Evolutionary conservation across 257 asterid genomes (phyloP), one percentile per base, ranked within the genome.

Genomic region (Cruciata laevipes): DNA sequence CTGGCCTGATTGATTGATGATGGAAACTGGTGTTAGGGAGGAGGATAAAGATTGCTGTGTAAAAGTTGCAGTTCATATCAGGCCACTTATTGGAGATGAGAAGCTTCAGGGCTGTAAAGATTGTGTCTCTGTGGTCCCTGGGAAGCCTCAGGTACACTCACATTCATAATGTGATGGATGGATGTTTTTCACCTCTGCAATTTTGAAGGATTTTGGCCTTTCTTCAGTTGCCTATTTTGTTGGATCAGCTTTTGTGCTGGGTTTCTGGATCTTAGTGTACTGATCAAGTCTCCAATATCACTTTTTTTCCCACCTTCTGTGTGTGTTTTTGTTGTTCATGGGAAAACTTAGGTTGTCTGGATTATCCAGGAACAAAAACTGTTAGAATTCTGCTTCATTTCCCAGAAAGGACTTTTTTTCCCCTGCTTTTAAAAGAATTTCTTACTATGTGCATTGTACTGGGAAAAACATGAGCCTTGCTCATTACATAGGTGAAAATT

Each of bases 41-140:
- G 99, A 88, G 73, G 95, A 94, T 77, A 97, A 88, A 74, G 95
- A 94, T 81, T 94, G 99, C 30, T 94, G 95, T 83, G 98, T 94
- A 10, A 94, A 94, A 83, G 99, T 94, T 33, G 98, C 98, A 18
- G 95, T 94, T 82, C 98, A 94, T 73, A 78, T 87, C 14, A 81
- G 99, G 81, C 99, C 99, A 62, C 91, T 90, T 68, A 82, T 94
- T 59, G 99, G 96, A 49, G 99, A 94, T 77, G 99, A 94, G 77
- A 87, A 73, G 81, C 86, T 94, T 77, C 99, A 88, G 82, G 97
- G 98, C 37, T 94, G 99, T 75, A 83, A 90, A 72, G 99, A 94
- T 80, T 94, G 99, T 79, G 99, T 89, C 21, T 71, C 95, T 61
- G 78, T 94, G 40, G 86, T 80, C 51, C 77, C 89, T 69, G 95